Conservation (phyloP, 1,284 basidiomycete genomes). For the Fomes fomentarius region DNA sequence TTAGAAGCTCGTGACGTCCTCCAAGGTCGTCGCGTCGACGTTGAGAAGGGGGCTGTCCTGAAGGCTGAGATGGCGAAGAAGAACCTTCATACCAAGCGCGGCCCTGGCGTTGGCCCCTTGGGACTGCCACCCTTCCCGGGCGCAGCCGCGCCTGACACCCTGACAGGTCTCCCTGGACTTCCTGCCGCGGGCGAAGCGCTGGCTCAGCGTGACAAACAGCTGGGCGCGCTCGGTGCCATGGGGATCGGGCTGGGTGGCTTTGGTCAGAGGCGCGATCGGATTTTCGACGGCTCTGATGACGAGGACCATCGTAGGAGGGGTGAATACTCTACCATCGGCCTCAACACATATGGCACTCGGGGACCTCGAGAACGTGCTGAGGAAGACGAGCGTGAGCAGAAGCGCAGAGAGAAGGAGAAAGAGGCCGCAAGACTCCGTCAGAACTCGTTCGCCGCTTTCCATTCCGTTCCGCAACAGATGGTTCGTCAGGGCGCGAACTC, state of each 20-base stretch:
- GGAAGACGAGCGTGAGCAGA: constrained; percentile 63
- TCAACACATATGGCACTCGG: constrained; percentile 44
- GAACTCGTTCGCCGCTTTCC: constrained; percentile 71
- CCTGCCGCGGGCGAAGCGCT: constrained; percentile 40
- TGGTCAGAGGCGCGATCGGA: constrained; percentile 34
- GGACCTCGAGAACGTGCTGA: constrained; percentile 63
- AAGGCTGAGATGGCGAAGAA: constrained; percentile 99
- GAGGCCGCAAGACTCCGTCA: constrained; percentile 41
- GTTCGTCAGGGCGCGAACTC: constrained; percentile 40
- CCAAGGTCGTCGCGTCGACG: constrained; percentile 90
- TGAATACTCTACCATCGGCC: constrained; percentile 42
- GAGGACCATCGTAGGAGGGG: constrained; percentile 42
- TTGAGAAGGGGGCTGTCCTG: constrained; percentile 91
- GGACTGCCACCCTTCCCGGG: constrained; percentile 36
- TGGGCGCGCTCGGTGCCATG: constrained; percentile 51
- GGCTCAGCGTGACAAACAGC: constrained; percentile 51
- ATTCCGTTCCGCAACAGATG: constrained; percentile 57
- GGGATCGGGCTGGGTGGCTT: constrained; percentile 42
- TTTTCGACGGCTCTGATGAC: constrained; percentile 42
- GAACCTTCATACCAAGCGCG: constrained; percentile 94
- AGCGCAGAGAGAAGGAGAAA: constrained; percentile 54
- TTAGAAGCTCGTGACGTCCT: constrained; percentile 87
- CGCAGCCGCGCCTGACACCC: constrained; percentile 36
- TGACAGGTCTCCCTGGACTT: constrained; percentile 37
- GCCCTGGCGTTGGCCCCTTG: constrained; percentile 64